A percentile compares a stretch with the other conserved stretches of the same genome.
These are phyloP conservation scores for Hyaloperonospora arabidopsidis DNA, from an alignment of 352 stramenopile genomes.

Conservation along the genomic window DNA sequence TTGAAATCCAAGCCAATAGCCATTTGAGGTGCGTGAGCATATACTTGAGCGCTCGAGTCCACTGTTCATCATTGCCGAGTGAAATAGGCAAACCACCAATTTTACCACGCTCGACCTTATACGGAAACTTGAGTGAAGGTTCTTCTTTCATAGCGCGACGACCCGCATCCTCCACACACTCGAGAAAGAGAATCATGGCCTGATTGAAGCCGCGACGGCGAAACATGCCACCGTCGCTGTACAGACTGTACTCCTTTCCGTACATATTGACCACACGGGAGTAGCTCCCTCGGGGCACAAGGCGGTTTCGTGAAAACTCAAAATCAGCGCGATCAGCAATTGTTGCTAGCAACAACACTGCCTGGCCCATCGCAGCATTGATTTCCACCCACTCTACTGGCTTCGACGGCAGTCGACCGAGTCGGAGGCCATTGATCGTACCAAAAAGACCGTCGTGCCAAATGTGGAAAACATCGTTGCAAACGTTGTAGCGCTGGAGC, in stretches of 20 bases:
- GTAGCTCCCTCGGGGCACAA: conserved; percentile 79
- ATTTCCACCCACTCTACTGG: conserved; percentile 88
- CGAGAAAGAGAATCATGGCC: conserved; percentile 85
- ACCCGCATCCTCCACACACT: conserved; percentile 83
- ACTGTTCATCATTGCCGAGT: conserved; percentile 85
- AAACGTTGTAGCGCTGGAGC: conserved; percentile 81
- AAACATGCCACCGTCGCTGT: conserved; percentile 82
- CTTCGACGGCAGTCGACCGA: conserved; percentile 71
- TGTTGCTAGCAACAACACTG: conserved; percentile 74
- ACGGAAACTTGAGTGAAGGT: conserved; percentile 83
- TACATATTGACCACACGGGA: conserved; percentile 83
- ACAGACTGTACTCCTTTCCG: conserved; percentile 75
- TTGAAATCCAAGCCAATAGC: conserved; percentile 88
- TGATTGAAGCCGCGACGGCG: conserved; percentile 87
- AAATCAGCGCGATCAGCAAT: conserved; percentile 78
- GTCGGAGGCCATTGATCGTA: conserved; percentile 84
- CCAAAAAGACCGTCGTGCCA: conserved; percentile 86
- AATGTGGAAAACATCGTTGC: conserved; percentile 89
- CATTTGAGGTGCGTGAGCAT: conserved; percentile 90
- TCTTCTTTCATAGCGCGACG: conserved; percentile 84
- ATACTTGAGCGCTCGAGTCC: conserved; percentile 89
- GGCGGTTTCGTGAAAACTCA: conserved; percentile 73
- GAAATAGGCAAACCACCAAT: conserved; percentile 86
- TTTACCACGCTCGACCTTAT: conserved; percentile 86
- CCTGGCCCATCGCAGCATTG: conserved; percentile 82